Evolutionary conservation across 2,329 filamentous ascomycete species (phyloP).

Genomic region (Zymoseptoria crescenta): DNA sequence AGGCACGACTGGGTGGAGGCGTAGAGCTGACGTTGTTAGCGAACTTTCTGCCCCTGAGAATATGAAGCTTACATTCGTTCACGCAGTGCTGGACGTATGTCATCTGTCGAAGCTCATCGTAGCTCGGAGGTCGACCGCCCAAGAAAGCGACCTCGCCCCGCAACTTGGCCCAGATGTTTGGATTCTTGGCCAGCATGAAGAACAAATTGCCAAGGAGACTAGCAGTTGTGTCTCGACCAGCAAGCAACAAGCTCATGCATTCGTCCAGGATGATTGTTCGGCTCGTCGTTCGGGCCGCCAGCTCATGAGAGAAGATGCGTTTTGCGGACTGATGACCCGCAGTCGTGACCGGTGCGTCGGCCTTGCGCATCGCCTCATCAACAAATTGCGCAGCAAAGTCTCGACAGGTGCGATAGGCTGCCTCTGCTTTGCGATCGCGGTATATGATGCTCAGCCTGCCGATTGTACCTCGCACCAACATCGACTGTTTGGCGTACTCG

Average conservation of each 20-base stretch:
- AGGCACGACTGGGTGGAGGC: constrained; percentile 67
- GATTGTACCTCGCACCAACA: background rate
- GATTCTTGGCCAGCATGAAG: constrained; percentile 20
- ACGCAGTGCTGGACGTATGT: constrained; percentile 48
- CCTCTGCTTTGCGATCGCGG: background rate
- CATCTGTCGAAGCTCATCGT: constrained; percentile 18
- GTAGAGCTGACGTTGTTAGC: constrained; percentile 36
- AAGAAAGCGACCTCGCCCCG: constrained; percentile 16
- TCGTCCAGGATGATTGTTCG: constrained; percentile 34
- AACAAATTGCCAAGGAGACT: constrained; percentile 38
- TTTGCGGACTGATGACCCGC: background rate
- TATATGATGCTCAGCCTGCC: background rate
- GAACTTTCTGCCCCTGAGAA: background rate
- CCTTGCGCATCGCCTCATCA: background rate
- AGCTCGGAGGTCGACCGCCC: constrained; percentile 35
- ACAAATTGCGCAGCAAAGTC: background rate
- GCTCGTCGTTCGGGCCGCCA: constrained; percentile 43
- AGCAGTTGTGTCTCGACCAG: constrained; percentile 46
- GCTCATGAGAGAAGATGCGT: constrained; percentile 48
- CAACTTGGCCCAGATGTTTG: constrained; percentile 17
- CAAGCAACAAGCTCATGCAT: constrained; percentile 42
- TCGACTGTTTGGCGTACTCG: background rate
- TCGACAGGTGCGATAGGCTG: background rate
- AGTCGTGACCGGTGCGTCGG: background rate
- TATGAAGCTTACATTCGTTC: constrained; percentile 41